A percentile compares a stretch with the other conserved stretches of the same genome.
These are phyloP conservation scores for Artomyces pyxidatus DNA, from an alignment of 768 basidiomycete species.

Conservation along the genomic window DNA sequence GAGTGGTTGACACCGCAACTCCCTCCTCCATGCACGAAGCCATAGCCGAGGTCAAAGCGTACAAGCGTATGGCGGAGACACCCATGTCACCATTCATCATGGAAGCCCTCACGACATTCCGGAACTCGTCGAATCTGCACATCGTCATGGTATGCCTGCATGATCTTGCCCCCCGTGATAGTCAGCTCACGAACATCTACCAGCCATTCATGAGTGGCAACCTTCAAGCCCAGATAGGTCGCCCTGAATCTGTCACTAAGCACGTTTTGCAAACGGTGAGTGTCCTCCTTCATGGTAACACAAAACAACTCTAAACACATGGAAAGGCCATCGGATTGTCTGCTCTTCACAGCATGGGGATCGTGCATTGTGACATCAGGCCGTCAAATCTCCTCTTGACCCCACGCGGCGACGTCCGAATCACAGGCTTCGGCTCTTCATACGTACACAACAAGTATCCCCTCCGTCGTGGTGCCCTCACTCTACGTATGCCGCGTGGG, in stretches of 20 bases:
- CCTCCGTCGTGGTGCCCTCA: not conserved
- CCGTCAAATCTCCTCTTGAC: slow-evolving; percentile 1
- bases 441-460: not conserved
- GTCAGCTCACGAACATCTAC: not conserved
- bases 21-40: not conserved
- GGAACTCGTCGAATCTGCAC: not conserved
- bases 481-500: not conserved
- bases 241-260: not conserved
- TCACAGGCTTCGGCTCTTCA: slow-evolving; percentile 4
- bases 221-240: not conserved
- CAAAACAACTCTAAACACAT: not conserved
- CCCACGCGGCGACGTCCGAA: not conserved
- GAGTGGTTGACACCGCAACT: not conserved
- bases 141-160: slow-evolving; percentile 3
- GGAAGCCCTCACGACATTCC: slow-evolving; percentile 3
- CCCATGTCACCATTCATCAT: slow-evolving; percentile 1
- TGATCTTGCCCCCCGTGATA: not conserved
- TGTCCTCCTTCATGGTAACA: not conserved
- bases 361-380: slow-evolving; percentile 6
- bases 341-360: slow-evolving; percentile 5
- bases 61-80: not conserved
- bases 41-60: not conserved
- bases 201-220: not conserved
- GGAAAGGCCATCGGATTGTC: not conserved
- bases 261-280: slow-evolving; percentile 1